Evolutionary conservation across 2,329 filamentous ascomycete genomes (phyloP).

Genomic region (Huntiella decipiens): DNA sequence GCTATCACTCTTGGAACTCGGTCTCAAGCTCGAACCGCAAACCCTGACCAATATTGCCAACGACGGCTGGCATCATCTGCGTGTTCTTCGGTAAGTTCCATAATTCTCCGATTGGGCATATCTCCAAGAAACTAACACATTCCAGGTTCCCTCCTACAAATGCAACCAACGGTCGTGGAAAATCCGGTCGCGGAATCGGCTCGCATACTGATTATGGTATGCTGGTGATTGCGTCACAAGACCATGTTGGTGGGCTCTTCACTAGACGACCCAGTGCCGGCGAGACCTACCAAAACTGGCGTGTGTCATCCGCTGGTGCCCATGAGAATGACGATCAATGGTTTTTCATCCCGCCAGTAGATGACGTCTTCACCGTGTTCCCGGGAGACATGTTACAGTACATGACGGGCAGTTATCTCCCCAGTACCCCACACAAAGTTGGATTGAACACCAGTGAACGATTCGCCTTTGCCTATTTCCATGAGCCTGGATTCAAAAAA

Average conservation of each 20-base stretch:
- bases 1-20: conserved; percentile 27
- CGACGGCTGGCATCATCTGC: conserved; percentile 33
- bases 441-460: conserved; percentile 28
- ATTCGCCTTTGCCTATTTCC: conserved; percentile 31
- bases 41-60: conserved; percentile 23
- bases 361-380: conserved; percentile 29
- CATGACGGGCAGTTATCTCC: conserved; percentile 26
- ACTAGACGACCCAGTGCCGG: conserved; percentile 23
- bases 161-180: conserved; percentile 28
- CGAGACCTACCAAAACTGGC: conserved; percentile 27
- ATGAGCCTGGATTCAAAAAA: conserved; percentile 29
- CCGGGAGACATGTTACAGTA: conserved; percentile 34
- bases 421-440: conserved; percentile 31
- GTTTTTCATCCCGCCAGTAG: conserved; percentile 27
- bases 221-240: conserved; percentile 30
- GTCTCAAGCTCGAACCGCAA: conserved; percentile 22
- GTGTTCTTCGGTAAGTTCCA: conserved; percentile 23
- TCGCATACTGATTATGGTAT: conserved; percentile 33
- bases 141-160: conserved; percentile 18
- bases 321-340: conserved; percentile 26
- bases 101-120: neutral
- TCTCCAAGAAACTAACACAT: conserved; percentile 1
- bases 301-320: conserved; percentile 24
- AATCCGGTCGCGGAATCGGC: conserved; percentile 29
- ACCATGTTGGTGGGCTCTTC: conserved; percentile 30